Conservation (phyloP, 306 rosid genomes). For the Castanospermum australe region DNA sequence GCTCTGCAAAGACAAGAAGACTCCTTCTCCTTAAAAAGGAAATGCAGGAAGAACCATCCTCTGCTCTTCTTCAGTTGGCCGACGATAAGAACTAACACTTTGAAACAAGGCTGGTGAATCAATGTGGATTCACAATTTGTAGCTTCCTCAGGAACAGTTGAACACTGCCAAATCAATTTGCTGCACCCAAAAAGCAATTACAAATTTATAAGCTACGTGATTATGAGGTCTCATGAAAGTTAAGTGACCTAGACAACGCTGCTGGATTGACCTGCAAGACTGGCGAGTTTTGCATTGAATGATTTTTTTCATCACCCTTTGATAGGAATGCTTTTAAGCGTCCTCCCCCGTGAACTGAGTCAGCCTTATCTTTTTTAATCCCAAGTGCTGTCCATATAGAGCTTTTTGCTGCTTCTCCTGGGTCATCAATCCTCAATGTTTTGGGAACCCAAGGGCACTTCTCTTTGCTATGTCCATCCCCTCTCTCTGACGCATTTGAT, state of each 20-base stretch:
- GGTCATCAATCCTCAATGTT: conserved; percentile 65
- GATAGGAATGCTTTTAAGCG: conserved; percentile 54
- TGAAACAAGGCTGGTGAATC: conserved; percentile 15
- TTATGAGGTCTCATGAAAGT: conserved; percentile 63
- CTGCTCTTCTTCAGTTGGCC: conserved; percentile 21
- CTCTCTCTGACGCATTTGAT: conserved; percentile 21
- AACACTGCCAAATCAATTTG: conserved; percentile 16
- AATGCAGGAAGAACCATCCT: conserved; percentile 10
- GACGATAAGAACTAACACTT: conserved; percentile 16
- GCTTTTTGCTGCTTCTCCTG: conserved; percentile 60
- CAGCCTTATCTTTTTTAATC: conserved; percentile 44
- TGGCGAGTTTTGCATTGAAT: conserved; percentile 28
- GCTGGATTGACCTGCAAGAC: conserved; percentile 85
- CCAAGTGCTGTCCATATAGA: conserved; percentile 62
- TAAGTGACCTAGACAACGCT: conserved; percentile 73
- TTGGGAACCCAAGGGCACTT: conserved; percentile 56
- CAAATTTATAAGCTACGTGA: background rate
- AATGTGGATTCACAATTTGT: conserved; percentile 8
- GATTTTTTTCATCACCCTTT: conserved; percentile 42
- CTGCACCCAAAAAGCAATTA: conserved; percentile 9
- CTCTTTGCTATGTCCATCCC: conserved; percentile 34
- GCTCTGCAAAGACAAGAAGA: conserved; percentile 9
- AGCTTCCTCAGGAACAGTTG: conserved; percentile 10
- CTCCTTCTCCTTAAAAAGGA: conserved; percentile 1
- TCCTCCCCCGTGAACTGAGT: conserved; percentile 39